Evolutionary conservation across 2,329 filamentous ascomycete genomes (phyloP).

Genomic region (Purpureocillium takamizusanense): DNA sequence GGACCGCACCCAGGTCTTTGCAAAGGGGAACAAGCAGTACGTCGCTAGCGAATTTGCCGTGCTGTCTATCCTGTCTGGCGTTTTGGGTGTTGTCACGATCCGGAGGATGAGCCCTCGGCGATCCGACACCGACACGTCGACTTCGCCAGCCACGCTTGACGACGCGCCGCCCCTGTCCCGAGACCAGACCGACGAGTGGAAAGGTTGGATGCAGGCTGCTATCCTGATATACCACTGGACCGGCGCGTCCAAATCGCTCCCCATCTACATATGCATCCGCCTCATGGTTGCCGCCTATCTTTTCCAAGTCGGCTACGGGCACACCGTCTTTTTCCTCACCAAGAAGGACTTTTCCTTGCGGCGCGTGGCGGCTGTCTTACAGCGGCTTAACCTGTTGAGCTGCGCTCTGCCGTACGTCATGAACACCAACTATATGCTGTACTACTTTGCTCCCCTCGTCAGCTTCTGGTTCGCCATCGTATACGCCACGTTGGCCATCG

Average conservation of each 20-base stretch:
- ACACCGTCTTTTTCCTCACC: conserved; percentile 48
- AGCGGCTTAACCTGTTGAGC: conserved; percentile 49
- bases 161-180: conserved; percentile 24
- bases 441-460: conserved; percentile 50
- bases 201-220: conserved; percentile 54
- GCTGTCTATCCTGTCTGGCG: conserved; percentile 7
- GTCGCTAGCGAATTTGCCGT: conserved; percentile 9
- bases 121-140: conserved; percentile 3
- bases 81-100: conserved; percentile 9
- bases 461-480: conserved; percentile 55
- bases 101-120: conserved; percentile 8
- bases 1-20: conserved; percentile 17
- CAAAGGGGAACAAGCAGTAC: conserved; percentile 17
- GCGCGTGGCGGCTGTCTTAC: conserved; percentile 41
- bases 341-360: conserved; percentile 47
- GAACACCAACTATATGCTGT: conserved; percentile 39
- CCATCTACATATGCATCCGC: conserved; percentile 45
- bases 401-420: conserved; percentile 45
- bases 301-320: conserved; percentile 54
- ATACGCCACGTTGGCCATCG: conserved; percentile 40
- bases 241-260: conserved; percentile 36
- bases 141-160: conserved; percentile 3
- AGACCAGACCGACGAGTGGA: conserved; percentile 55
- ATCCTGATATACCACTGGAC: conserved; percentile 49
- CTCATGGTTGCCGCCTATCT: conserved; percentile 48